Conservation (phyloP, 441 rosid species). For the Eruca vesicaria region DNA sequence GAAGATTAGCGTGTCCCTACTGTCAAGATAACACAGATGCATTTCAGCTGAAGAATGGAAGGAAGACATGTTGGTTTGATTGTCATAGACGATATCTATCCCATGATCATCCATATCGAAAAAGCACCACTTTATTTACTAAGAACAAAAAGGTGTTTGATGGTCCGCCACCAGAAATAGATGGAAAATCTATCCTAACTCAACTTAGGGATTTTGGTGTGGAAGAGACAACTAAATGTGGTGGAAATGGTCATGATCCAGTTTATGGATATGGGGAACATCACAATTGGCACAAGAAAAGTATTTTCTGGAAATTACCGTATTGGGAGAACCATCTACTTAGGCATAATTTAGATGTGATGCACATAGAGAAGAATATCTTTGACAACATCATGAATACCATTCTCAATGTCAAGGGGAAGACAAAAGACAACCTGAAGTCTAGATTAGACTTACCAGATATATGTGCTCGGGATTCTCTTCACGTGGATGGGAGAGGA, state of each 20-base stretch:
- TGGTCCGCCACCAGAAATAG: background rate
- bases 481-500: background rate
- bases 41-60: background rate
- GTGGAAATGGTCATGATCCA: background rate
- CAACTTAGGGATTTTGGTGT: background rate
- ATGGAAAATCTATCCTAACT: background rate
- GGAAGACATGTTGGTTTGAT: background rate
- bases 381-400: background rate
- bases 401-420: no score
- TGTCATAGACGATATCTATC: background rate
- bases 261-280: background rate
- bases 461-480: background rate
- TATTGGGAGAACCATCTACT: background rate
- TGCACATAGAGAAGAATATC: background rate
- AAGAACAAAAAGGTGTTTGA: background rate
- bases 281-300: background rate
- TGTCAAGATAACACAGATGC: background rate
- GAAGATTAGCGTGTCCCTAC: background rate
- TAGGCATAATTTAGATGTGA: background rate
- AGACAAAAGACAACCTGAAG: no score
- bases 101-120: background rate
- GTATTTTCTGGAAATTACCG: background rate
- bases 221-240: background rate
- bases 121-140: background rate
- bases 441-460: background rate